A percentile compares a stretch with the other conserved stretches of the same genome.
Evolutionary conservation across 129 eudicot genomes (phyloP).

Genomic region (Kitagawia praeruptora): DNA sequence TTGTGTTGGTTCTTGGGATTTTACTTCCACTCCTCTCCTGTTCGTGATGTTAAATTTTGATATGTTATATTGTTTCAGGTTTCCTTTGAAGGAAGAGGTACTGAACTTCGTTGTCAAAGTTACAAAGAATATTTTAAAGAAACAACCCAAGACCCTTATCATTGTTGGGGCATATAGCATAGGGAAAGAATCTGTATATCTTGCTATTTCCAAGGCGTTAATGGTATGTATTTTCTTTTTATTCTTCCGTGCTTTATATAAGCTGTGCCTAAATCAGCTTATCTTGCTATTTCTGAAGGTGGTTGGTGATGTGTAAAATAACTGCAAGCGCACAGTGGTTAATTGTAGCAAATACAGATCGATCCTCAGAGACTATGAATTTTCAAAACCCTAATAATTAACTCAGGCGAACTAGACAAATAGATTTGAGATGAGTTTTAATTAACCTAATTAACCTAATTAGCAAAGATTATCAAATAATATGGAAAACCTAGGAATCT

Average conservation of each 20-base stretch:
- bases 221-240: conserved; percentile 14
- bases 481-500: no score
- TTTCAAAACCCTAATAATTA: no score
- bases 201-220: conserved; percentile 35
- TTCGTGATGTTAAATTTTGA: neutral
- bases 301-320: no score
- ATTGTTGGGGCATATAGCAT: conserved; percentile 44
- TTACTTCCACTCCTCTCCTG: neutral
- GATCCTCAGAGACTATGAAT: no score
- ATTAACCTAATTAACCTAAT: no score
- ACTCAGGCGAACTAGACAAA: no score
- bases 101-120: conserved; percentile 22
- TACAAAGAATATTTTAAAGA: conserved; percentile 20
- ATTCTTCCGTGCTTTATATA: neutral
- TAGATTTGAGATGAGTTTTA: no score
- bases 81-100: conserved; percentile 37
- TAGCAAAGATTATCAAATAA: no score
- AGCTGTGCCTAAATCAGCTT: neutral
- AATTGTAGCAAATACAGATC: no score
- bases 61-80: conserved; percentile 16
- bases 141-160: conserved; percentile 25
- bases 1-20: neutral
- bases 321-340: no score
- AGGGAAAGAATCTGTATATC: conserved; percentile 39
- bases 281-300: neutral